These are phyloP conservation scores for Candida arabinofermentans DNA, from an alignment of 805 yeast species.

Conservation along the genomic window DNA sequence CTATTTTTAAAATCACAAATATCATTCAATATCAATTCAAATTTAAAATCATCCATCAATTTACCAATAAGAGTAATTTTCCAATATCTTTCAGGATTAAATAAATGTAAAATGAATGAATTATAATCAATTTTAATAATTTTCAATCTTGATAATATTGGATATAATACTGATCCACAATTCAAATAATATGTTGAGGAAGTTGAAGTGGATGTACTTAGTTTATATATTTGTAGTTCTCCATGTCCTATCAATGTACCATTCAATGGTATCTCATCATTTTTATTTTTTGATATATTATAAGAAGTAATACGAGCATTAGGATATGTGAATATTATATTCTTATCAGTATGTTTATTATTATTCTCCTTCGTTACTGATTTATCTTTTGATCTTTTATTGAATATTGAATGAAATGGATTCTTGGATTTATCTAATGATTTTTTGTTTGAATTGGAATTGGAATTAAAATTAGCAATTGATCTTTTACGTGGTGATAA, in stretches of 20 bases:
- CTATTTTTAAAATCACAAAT: slow-evolving; percentile 23
- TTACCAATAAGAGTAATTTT: slow-evolving; percentile 37
- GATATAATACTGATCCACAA: slow-evolving; percentile 70
- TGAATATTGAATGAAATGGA: slow-evolving; percentile 14
- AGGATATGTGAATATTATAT: slow-evolving; percentile 7
- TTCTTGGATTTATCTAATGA: slow-evolving; percentile 5
- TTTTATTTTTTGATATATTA: not conserved
- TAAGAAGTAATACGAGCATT: slow-evolving; percentile 16
- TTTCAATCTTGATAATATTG: slow-evolving; percentile 62
- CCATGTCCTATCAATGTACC: slow-evolving; percentile 62
- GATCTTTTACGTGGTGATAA: slow-evolving; percentile 14
- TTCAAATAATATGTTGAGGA: slow-evolving; percentile 52
- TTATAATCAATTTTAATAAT: slow-evolving; percentile 45
- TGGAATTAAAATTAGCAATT: slow-evolving; percentile 1
- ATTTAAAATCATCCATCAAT: not conserved
- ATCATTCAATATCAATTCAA: slow-evolving; percentile 11
- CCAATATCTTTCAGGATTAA: slow-evolving; percentile 79
- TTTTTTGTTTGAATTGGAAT: slow-evolving; percentile 1
- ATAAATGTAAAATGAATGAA: slow-evolving; percentile 59
- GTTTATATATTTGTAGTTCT: slow-evolving; percentile 52
- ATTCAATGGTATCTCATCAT: slow-evolving; percentile 1
- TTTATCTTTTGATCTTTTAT: slow-evolving; percentile 9
- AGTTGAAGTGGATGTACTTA: slow-evolving; percentile 44
- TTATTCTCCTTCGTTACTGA: not conserved
- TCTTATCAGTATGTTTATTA: slow-evolving; percentile 6